These are phyloP conservation scores for Cyclocybe cylindracea DNA, from an alignment of 768 basidiomycete genomes.

Conservation along the genomic window DNA sequence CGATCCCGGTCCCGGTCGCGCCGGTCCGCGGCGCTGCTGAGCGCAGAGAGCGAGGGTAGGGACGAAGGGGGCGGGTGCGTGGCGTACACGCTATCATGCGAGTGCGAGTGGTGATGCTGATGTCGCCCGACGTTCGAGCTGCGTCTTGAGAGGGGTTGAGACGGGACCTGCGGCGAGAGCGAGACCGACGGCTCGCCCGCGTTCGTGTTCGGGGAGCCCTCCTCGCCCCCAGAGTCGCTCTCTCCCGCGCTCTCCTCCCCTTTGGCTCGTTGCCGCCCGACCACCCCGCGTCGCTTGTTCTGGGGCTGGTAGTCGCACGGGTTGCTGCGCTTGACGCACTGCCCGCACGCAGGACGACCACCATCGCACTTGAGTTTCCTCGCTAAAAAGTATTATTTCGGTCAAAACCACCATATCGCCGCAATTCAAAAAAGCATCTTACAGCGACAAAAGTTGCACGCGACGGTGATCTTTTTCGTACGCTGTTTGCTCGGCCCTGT, in stretches of 20 bases:
- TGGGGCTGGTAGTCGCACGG: slow-evolving; percentile 81
- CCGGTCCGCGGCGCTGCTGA: slow-evolving; percentile 50
- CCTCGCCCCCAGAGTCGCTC: slow-evolving; percentile 67
- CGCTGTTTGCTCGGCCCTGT: slow-evolving; percentile 65
- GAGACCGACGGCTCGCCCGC: slow-evolving; percentile 48
- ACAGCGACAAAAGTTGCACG: slow-evolving; percentile 92
- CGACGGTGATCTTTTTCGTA: slow-evolving; percentile 85
- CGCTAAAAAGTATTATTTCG: slow-evolving; percentile 53
- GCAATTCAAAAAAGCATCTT: slow-evolving; percentile 27
- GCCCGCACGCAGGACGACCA: slow-evolving; percentile 78
- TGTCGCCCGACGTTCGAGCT: slow-evolving; percentile 45
- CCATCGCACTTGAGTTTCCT: slow-evolving; percentile 90
- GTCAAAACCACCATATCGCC: too few species aligned
- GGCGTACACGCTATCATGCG: too few species aligned
- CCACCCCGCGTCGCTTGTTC: slow-evolving; percentile 71
- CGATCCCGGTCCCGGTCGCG: too few species aligned
- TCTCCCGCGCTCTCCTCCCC: slow-evolving; percentile 71
- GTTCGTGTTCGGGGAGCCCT: slow-evolving; percentile 55
- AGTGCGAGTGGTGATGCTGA: slow-evolving; percentile 32
- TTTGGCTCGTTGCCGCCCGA: slow-evolving; percentile 54
- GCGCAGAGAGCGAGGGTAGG: slow-evolving; percentile 40
- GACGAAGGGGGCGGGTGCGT: slow-evolving; percentile 35
- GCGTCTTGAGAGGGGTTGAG: slow-evolving; percentile 47
- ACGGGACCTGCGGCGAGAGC: slow-evolving; percentile 58
- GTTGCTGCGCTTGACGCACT: slow-evolving; percentile 78